Evolutionary conservation across 139 green algal genomes (phyloP), one percentile per base, ranked within the genome.

Genomic region (Desmodesmus armatus): DNA sequence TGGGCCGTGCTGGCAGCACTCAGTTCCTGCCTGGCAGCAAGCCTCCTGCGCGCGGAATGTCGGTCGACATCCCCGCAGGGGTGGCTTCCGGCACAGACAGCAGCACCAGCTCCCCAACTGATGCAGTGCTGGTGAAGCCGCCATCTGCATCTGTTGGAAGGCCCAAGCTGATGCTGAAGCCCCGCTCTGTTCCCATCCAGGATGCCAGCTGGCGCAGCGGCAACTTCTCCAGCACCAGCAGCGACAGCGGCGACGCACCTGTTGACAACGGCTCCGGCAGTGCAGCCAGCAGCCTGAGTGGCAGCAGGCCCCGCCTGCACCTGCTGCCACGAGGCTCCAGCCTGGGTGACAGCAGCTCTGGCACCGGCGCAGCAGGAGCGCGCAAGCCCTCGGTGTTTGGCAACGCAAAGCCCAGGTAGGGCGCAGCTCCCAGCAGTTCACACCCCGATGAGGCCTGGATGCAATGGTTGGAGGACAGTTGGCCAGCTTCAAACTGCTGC

Each of bases 351-450:
- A 21, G 47, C 47, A 55, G 47, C 47, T 55, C 47, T 55, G 47
- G 47, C 13, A 17, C 40, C 19, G 31, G 47, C 31, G 9, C 25
- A 13, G 73, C 9, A 3, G 73, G 15, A 15, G 39, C 33, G 11
- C 76, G 35, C 7, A 71, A 71, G 76, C 19, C 53, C 7, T 72
- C 76, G 17, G 76, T 82, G 27, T 82, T 82, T 82, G 76, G 76
- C 27, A 37, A 15, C 23, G 76, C 76, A 43, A 82, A 72, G 55
- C 76, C 76, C 5, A 35, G n/a, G n/a, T n/a, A n/a, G n/a, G n/a
- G n/a, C n/a, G n/a, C n/a, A n/a, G n/a, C n/a, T n/a, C n/a, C n/a
- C n/a, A n/a, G n/a, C n/a, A n/a, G n/a, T n/a, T n/a, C n/a, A n/a
- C n/a, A n/a, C n/a, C n/a, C n/a, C n/a, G n/a, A n/a, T n/a, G n/a